Evolutionary conservation across 2,329 filamentous ascomycete species (phyloP).

Genomic region (Gyromitra esculenta): DNA sequence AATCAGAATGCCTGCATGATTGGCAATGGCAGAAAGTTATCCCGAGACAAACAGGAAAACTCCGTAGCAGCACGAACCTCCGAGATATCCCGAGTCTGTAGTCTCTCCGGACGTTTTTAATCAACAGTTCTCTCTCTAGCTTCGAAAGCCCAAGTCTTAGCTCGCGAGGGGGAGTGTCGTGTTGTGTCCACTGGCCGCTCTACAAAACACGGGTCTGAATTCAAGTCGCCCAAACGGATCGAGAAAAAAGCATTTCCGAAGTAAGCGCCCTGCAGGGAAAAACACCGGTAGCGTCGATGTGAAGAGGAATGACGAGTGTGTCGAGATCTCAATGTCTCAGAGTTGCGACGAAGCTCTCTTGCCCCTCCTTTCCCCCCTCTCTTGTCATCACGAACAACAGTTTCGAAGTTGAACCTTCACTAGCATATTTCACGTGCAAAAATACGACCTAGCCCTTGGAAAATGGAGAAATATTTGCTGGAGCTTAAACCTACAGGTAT

Average conservation of each 20-base stretch:
- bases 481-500: constrained; percentile 28
- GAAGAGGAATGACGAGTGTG: constrained; percentile 40
- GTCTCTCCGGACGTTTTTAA: constrained; percentile 7
- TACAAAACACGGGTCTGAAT: constrained; percentile 44
- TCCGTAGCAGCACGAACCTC: constrained; percentile 35
- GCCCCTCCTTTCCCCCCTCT: constrained; percentile 39
- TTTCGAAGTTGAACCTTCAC: constrained; percentile 32
- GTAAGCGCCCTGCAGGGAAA: constrained; percentile 40
- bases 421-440: constrained; percentile 44
- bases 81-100: constrained; percentile 35
- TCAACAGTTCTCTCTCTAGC: constrained; percentile 1
- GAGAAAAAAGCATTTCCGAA: constrained; percentile 19
- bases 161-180: constrained; percentile 12
- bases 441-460: constrained; percentile 1
- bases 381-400: constrained; percentile 28
- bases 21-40: constrained; percentile 38
- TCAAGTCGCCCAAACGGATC: constrained; percentile 40
- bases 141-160: constrained; percentile 17
- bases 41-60: constrained; percentile 33
- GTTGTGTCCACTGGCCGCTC: constrained; percentile 39
- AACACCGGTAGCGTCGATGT: constrained; percentile 27
- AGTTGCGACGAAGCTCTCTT: constrained; percentile 29
- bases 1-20: constrained; percentile 26
- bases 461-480: constrained; percentile 9
- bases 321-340: constrained; percentile 44